Conservation (phyloP, 2,329 filamentous ascomycete genomes). For the Polychaeton citri region DNA sequence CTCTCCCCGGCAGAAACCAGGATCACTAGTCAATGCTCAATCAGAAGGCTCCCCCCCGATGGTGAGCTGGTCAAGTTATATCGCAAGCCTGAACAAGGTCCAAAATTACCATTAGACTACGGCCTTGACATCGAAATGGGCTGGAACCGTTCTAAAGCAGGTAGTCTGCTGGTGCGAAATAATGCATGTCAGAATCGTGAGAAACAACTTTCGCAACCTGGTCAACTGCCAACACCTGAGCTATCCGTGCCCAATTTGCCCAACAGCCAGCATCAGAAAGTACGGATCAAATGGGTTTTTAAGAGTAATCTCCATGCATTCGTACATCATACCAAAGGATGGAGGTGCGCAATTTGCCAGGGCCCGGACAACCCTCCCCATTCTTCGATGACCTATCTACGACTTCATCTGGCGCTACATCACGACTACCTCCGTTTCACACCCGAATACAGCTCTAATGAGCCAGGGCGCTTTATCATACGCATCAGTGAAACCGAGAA, state of each 20-base stretch:
- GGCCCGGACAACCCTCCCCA: conserved; percentile 5
- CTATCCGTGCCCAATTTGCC: conserved; percentile 6
- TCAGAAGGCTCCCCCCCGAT: no score
- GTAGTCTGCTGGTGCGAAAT: conserved; percentile 11
- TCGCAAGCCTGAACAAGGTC: no score
- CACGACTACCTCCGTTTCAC: conserved; percentile 24
- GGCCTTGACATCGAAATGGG: conserved; percentile 14
- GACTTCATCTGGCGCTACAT: conserved; percentile 21
- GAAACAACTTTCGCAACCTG: background rate
- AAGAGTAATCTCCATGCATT: conserved; percentile 13
- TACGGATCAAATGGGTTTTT: conserved; percentile 5
- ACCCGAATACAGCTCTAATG: conserved; percentile 7
- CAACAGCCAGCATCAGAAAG: conserved; percentile 6
- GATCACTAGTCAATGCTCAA: no score
- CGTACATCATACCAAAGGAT: conserved; percentile 5
- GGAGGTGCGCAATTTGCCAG: conserved; percentile 1
- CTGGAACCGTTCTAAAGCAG: conserved; percentile 11
- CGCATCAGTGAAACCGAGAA: conserved; percentile 6
- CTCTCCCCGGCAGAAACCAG: no score
- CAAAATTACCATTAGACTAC: conserved; percentile 11
- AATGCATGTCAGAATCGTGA: conserved; percentile 2
- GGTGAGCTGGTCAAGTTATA: no score
- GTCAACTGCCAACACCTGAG: conserved; percentile 16
- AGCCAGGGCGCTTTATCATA: conserved; percentile 7
- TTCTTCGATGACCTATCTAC: conserved; percentile 16